Evolutionary conservation across 108 stramenopile species (phyloP).

Genomic region (Nannochloropsis granulata): DNA sequence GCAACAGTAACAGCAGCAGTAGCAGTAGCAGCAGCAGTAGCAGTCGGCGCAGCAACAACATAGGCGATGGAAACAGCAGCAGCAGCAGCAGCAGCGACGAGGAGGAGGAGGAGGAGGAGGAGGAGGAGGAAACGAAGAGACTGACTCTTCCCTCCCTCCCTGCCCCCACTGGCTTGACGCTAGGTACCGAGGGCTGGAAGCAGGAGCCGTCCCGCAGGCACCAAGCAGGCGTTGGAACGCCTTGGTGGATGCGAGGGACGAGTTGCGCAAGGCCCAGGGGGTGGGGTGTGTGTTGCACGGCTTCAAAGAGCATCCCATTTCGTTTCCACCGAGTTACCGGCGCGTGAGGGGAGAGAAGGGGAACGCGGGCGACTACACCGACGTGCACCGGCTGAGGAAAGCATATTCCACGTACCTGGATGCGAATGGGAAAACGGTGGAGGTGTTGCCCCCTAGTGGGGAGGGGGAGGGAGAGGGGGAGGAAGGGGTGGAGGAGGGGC

Average conservation of each 20-base stretch:
- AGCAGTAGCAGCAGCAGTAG: background rate
- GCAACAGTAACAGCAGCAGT: background rate
- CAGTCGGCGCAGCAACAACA: background rate
- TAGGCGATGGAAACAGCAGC: background rate
- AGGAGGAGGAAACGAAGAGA: background rate
- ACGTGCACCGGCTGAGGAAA: background rate
- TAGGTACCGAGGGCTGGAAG: background rate
- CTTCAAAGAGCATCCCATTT: background rate
- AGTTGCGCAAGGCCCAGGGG: background rate
- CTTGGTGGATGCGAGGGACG: background rate
- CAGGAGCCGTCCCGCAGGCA: background rate
- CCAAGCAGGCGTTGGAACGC: background rate
- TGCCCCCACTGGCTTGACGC: background rate
- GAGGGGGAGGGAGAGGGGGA: background rate
- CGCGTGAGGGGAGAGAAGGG: background rate
- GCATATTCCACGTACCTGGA: background rate
- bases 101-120: background rate
- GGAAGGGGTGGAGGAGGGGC: background rate
- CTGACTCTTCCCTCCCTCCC: no score
- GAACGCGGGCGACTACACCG: background rate
- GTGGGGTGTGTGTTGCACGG: background rate
- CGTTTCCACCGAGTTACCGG: background rate
- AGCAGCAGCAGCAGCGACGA: background rate
- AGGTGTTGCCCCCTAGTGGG: background rate
- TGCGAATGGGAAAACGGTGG: background rate